Evolutionary conservation across 352 stramenopile species (phyloP), one percentile per base, ranked within the genome.

Genomic region (Thraustochytrium striatum): DNA sequence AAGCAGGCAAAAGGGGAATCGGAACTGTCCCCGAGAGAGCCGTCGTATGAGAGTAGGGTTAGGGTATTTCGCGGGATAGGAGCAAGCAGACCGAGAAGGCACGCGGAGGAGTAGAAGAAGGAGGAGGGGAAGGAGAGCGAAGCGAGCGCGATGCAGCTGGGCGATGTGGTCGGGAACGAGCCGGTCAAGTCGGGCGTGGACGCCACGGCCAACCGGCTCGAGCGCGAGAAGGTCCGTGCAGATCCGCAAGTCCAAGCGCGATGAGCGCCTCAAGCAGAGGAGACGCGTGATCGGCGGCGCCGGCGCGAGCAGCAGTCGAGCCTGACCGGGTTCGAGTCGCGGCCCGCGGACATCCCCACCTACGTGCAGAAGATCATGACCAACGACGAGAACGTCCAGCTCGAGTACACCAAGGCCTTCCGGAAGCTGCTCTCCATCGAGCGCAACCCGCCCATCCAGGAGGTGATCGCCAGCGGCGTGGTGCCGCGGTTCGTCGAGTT

Each of bases 401-500:
- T 70, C 11, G 69, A 33, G 50, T 25, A 65, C 35, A 82, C 62
- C 19, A 65, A 57, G 44, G 35, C 35, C 84, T 99, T 99, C 86
- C 93, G 96, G 84, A 97, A 98, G 75, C 86, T 99, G 16, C 87
- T 99, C 7, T 98, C 93, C 47, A 99, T 92, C 91, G 95, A 99
- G 84, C 95, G 94, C 83, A 98, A 99, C 83, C 97, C 97, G 32
- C 97, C 97, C 21, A 99, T 99, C 83, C 95, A 98, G 79, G 91
- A 98, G 84, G 96, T 99, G 53, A 99, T 99, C 82, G 88, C 97
- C n/a, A 92, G 92, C 1, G 95, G 94, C 57, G 95, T 99, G 11
- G 95, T 99, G 36, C 96, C 96, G 13, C 90, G 95, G 52, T 98
- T 99, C 81, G 95, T 99, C 35, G 87, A 97, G 85, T 99, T 99